Conservation (phyloP, 805 yeast genomes). For the Jamesozyma jinghongensis region DNA sequence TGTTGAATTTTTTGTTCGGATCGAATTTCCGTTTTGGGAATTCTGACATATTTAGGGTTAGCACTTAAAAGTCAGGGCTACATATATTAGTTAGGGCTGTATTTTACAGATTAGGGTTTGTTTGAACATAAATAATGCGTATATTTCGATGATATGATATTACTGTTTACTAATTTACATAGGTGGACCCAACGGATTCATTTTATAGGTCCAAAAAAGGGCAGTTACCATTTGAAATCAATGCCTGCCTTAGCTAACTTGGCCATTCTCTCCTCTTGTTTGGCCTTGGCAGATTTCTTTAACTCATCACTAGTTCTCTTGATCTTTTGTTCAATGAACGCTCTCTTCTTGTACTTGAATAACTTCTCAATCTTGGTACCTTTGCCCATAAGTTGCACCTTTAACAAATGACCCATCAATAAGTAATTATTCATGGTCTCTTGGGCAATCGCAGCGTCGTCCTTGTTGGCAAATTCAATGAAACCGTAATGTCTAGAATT, state of each 20-base stretch:
- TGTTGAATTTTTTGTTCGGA: no score
- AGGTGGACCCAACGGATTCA: no score
- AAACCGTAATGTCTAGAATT: constrained; percentile 87
- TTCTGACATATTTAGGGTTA: no score
- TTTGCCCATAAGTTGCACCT: constrained; percentile 45
- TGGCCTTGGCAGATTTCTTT: constrained; percentile 26
- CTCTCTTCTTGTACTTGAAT: constrained; percentile 30
- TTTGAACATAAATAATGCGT: no score
- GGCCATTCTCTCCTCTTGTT: constrained; percentile 28
- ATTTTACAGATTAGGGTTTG: no score
- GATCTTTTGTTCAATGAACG: constrained; percentile 24
- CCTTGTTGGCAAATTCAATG: constrained; percentile 64
- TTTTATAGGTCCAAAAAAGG: no score
- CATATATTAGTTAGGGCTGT: no score
- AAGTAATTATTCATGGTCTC: constrained; percentile 96
- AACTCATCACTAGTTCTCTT: constrained; percentile 27
- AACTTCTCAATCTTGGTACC: constrained; percentile 38
- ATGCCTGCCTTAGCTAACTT: constrained; percentile 32
- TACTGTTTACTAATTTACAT: not conserved
- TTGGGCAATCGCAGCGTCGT: constrained; percentile 80
- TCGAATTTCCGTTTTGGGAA: no score
- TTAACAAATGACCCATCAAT: constrained; percentile 76
- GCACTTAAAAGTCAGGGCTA: no score
- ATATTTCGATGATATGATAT: not conserved
- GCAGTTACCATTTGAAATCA: constrained; percentile 27